Evolutionary conservation across 2,329 filamentous ascomycete genomes (phyloP).

Genomic region (Sporothrix luriei): DNA sequence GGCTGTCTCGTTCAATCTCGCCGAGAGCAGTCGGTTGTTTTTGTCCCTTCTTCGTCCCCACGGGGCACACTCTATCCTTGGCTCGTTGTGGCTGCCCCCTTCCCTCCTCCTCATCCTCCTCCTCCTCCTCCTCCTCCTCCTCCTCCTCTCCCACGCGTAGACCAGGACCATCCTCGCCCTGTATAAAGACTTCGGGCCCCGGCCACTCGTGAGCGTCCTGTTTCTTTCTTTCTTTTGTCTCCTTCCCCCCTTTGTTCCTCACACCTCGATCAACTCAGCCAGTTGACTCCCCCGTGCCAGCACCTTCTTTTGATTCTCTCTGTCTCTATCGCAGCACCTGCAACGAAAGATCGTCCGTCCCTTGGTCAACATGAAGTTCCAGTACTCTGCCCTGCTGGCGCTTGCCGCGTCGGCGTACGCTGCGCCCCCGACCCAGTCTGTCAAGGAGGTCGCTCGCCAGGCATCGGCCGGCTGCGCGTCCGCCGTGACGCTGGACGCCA

Average conservation of each 20-base stretch:
- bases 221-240: conserved; percentile 5
- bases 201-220: conserved; percentile 18
- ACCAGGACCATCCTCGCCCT: not conserved
- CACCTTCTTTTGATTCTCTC: conserved; percentile 19
- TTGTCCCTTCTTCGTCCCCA: conserved; percentile 15
- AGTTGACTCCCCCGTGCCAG: conserved; percentile 18
- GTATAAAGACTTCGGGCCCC: conserved; percentile 21
- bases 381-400: conserved; percentile 43
- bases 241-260: conserved; percentile 17
- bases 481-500: conserved; percentile 46
- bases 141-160: not conserved
- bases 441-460: conserved; percentile 40
- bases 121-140: not conserved
- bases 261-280: conserved; percentile 25
- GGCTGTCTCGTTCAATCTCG: conserved; percentile 12
- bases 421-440: conserved; percentile 40
- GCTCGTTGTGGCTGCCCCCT: not conserved
- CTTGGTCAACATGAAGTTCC: conserved; percentile 44
- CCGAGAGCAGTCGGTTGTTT: conserved; percentile 8
- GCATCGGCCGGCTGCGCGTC: conserved; percentile 42
- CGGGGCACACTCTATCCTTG: conserved; percentile 11
- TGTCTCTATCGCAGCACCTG: not conserved
- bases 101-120: not conserved
- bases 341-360: not conserved
- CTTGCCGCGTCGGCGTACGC: conserved; percentile 44